phyloP scores from a whole-genome alignment of 495 filamentous ascomycete genomes.

The Neurospora sp. region DNA sequence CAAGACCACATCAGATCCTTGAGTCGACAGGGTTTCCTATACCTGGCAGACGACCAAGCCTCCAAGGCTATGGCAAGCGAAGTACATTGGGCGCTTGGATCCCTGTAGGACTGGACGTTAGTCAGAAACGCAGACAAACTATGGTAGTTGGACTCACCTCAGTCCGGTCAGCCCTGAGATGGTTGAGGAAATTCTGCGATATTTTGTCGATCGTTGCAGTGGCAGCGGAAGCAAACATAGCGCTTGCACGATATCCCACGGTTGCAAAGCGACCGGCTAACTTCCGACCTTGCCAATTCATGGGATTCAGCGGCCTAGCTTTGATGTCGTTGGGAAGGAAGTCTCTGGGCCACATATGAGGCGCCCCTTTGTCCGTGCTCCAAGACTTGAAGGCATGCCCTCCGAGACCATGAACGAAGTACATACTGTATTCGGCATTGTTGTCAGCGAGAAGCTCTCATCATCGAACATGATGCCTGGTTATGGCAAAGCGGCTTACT shows the following conservation, averaged over 20 bases:
- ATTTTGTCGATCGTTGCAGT: slow-evolving; percentile 7
- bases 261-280: slow-evolving; percentile 6
- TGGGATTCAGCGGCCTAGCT: slow-evolving; percentile 2
- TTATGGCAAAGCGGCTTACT: background rate
- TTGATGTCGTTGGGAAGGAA: slow-evolving; percentile 5
- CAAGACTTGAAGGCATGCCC: slow-evolving; percentile 11
- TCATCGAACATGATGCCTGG: background rate
- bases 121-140: background rate
- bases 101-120: background rate
- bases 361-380: slow-evolving; percentile 5
- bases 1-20: background rate
- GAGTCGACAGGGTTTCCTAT: background rate
- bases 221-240: background rate
- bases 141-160: background rate
- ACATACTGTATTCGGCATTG: background rate
- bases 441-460: background rate
- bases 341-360: slow-evolving; percentile 9
- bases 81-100: slow-evolving; percentile 9
- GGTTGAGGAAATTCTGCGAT: slow-evolving; percentile 6
- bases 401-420: slow-evolving; percentile 12
- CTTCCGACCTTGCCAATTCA: background rate
- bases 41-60: slow-evolving; percentile 10
- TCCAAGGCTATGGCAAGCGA: slow-evolving; percentile 11
- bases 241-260: slow-evolving; percentile 5
- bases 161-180: slow-evolving; percentile 2